phyloP scores from a whole-genome alignment of 495 filamentous ascomycete genomes.

The Cercophora samala region DNA sequence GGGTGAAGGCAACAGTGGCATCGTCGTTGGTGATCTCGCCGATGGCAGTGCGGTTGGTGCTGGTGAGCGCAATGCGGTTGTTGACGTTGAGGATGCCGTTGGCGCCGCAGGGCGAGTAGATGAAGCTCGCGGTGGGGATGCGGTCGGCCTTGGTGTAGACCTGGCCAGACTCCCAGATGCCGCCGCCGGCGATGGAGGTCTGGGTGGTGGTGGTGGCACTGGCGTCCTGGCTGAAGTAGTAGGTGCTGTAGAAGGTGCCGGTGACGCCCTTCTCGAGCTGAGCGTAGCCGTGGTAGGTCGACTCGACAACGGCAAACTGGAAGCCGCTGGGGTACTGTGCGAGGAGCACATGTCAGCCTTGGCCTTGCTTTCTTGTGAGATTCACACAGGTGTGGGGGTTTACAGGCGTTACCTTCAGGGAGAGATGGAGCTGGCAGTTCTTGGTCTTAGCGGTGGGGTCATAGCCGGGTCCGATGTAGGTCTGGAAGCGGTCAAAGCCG shows the following conservation, averaged over 20 bases:
- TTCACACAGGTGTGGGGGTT: neutral
- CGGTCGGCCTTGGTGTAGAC: conserved; percentile 58
- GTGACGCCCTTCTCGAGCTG: conserved; percentile 53
- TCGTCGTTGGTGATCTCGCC: conserved; percentile 55
- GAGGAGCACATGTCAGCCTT: neutral
- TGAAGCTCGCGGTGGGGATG: conserved; percentile 50
- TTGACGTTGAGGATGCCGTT: conserved; percentile 58
- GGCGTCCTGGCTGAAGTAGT: conserved; percentile 55
- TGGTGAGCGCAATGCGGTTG: conserved; percentile 54
- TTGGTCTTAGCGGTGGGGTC: conserved; percentile 43
- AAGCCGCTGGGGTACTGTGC: conserved; percentile 53
- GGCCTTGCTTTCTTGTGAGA: neutral
- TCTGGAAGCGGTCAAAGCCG: conserved; percentile 56
- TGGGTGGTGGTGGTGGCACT: conserved; percentile 49
- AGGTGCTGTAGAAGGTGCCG: conserved; percentile 53
- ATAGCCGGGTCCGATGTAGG: conserved; percentile 52
- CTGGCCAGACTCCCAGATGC: conserved; percentile 45
- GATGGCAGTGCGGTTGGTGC: conserved; percentile 40
- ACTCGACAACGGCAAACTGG: conserved; percentile 54
- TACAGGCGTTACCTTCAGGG: conserved; percentile 35
- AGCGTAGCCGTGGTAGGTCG: conserved; percentile 57
- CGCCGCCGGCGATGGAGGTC: conserved; percentile 47
- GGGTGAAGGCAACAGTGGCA: conserved; percentile 54
- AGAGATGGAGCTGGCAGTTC: conserved; percentile 60
- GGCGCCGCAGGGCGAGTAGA: conserved; percentile 57